phyloP scores from a whole-genome alignment of 2,329 filamentous ascomycete species.

The Pseudogymnoascus sp. region DNA sequence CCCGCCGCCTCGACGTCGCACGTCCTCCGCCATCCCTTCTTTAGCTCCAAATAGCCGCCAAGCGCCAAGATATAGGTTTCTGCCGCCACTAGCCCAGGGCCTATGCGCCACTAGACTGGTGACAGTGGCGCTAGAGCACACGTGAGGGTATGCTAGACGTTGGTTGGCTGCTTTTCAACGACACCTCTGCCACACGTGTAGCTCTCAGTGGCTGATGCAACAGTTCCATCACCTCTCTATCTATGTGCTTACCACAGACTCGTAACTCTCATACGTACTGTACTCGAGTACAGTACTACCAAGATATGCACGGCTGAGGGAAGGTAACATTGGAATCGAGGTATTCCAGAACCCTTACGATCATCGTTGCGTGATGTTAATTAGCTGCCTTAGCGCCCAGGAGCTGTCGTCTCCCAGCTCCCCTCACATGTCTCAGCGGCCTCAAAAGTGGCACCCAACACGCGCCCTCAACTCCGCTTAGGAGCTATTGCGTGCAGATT shows the following conservation, averaged over 20 bases:
- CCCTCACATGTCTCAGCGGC: not conserved
- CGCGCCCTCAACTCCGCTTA: not conserved
- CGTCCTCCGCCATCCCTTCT: not conserved
- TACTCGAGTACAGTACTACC: not conserved
- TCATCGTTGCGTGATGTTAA: not conserved
- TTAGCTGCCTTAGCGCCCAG: not conserved
- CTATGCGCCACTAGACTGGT: not conserved
- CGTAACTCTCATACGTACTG: not conserved
- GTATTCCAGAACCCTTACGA: not conserved
- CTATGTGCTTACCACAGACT: not conserved
- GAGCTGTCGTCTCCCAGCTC: not conserved
- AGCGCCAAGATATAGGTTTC: not conserved
- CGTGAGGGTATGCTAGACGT: not conserved
- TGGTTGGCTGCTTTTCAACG: not conserved
- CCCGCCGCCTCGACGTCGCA: not conserved
- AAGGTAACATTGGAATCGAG: not conserved
- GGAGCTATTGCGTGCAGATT: not conserved
- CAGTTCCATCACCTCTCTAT: not conserved
- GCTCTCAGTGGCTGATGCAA: not conserved
- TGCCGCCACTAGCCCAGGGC: not conserved
- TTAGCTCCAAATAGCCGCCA: not conserved
- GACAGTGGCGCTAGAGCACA: not conserved
- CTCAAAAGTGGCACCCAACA: not conserved
- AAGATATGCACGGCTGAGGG: not conserved
- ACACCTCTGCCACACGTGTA: not conserved